phyloP scores from a whole-genome alignment of 208 protist species.

The Tritrichomonas foetus region DNA sequence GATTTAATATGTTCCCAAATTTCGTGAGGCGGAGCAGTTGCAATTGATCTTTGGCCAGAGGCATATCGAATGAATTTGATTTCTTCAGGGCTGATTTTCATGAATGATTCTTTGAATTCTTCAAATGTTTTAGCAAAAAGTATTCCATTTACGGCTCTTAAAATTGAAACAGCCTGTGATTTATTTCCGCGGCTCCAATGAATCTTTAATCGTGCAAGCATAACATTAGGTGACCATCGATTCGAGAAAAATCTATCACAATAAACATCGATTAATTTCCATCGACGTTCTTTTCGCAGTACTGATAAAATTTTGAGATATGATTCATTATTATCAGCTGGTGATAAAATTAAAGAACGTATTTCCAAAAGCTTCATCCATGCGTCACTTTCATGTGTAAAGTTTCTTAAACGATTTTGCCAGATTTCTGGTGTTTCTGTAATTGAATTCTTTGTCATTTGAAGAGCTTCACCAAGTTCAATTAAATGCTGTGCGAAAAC shows the following conservation, averaged over 20 bases:
- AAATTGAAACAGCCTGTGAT: not conserved
- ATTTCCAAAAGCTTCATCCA: conserved; percentile 17
- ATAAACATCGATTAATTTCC: not conserved
- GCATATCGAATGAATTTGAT: not conserved
- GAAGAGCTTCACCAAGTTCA: not conserved
- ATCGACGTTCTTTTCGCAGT: not conserved
- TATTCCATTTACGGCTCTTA: not conserved
- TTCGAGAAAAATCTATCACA: not conserved
- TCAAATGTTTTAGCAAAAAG: not conserved
- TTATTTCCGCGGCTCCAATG: not conserved
- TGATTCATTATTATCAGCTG: not conserved
- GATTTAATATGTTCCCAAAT: no score
- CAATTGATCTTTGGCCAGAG: no score
- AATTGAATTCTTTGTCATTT: not conserved
- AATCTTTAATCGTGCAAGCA: not conserved
- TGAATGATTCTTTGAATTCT: not conserved
- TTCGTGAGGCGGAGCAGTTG: no score
- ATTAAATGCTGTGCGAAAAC: conserved; percentile 11
- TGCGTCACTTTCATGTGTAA: conserved; percentile 8
- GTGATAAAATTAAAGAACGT: not conserved
- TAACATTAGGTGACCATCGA: not conserved
- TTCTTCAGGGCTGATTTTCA: not conserved
- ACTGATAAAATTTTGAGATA: conserved; percentile 1
- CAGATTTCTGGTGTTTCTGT: not conserved
- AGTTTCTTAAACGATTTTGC: not conserved